Evolutionary conservation across 2,329 filamentous ascomycete species (phyloP), one percentile per base, ranked within the genome.

Genomic region (Talaromyces verruculosus): DNA sequence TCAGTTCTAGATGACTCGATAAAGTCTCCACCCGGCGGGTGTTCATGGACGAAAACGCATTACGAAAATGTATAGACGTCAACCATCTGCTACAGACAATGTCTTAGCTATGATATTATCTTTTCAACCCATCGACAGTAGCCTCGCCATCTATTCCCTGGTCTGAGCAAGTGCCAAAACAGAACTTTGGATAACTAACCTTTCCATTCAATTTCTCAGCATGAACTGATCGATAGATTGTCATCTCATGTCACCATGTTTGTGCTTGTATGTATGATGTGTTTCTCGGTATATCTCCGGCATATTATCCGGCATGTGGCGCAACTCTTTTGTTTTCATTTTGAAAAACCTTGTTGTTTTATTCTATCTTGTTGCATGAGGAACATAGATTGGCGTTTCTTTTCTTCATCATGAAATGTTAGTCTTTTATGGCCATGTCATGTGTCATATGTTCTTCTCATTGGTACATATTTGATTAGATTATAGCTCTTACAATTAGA

Each of bases 1-100:
- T 78, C 83, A 84, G 69, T 90, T 89, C 72, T 83, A 83, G 53
- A 45, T 39, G 28, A 51, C 30, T 61, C 17, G 37, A 43, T 17
- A 22, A 19, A 41, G 22, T 37, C 28, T 33, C 28, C 30, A 35
- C 43, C 61, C 30, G 10, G 39, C 28, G 6, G 25, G 22, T 39
- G 22, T 49, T 3, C 15, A 35, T 35, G 51, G 17, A 55, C 51
- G 30, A 37, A 33, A 55, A 30, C 11, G n/a, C 19, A 17, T 57
- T 19, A 57, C 33, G 33, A 35, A 30, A 53, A 35, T 13, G 51
- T 55, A 30, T 51, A 15, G 25, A 30, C 17, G 30, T 55, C 30
- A 55, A 55, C 30, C 15, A 30, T 22, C 3, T 7, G 53, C 33
- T 37, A 37, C 33, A 57, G 30, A 37, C 30, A 35, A 37, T 17